Conservation (phyloP, 345 rosid genomes). For the rapeseed (Brassica napus) region DNA sequence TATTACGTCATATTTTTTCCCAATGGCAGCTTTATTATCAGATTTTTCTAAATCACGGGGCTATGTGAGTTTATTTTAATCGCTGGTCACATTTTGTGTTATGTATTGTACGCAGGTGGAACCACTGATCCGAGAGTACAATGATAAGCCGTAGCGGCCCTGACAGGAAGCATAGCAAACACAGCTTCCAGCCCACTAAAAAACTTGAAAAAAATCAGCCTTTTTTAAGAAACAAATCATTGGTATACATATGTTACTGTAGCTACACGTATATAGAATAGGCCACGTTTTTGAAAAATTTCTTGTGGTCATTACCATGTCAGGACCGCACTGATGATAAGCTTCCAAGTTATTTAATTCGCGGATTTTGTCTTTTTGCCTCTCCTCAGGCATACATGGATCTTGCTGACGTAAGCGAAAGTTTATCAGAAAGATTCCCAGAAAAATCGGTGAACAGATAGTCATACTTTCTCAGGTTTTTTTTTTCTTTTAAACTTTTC, state of each 20-base stretch:
- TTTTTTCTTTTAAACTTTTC: background rate
- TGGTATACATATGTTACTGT: too few species aligned
- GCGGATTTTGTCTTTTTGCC: background rate
- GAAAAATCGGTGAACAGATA: slow-evolving; percentile 59
- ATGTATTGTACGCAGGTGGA: slow-evolving; percentile 28
- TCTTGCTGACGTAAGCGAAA: slow-evolving; percentile 51
- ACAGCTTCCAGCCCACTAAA: too few species aligned
- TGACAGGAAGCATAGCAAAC: too few species aligned
- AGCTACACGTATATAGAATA: too few species aligned
- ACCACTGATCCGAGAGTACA: background rate
- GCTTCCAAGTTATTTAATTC: too few species aligned
- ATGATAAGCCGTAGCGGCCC: too few species aligned
- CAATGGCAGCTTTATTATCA: slow-evolving; percentile 14
- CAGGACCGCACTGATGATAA: too few species aligned
- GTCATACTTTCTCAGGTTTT: slow-evolving; percentile 74
- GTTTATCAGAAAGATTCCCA: slow-evolving; percentile 54
- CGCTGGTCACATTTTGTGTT: background rate
- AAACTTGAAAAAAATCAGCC: too few species aligned
- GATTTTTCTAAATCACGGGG: background rate
- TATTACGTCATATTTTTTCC: slow-evolving; percentile 6
- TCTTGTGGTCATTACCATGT: too few species aligned
- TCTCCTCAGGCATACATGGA: slow-evolving; percentile 45
- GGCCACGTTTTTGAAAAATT: too few species aligned
- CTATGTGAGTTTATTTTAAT: background rate
- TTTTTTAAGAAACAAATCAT: too few species aligned